phyloP scores from a whole-genome alignment of 148 eudicot species.

The Pouteria glomerata region DNA sequence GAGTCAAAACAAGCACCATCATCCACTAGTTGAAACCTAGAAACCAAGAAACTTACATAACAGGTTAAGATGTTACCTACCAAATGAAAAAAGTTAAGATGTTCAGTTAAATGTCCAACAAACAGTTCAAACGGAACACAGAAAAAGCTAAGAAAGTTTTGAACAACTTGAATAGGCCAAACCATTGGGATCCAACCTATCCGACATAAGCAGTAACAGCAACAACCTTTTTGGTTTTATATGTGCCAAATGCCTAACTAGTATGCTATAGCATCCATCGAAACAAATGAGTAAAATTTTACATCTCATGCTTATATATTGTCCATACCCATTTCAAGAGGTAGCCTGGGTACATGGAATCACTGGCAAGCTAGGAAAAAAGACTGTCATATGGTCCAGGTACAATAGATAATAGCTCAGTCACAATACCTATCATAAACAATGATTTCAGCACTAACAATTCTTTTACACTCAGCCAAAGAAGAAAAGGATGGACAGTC shows the following conservation, averaged over 20 bases:
- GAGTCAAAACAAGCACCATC: not conserved
- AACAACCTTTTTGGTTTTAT: not conserved
- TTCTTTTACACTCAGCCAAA: not conserved
- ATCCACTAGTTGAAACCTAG: not conserved
- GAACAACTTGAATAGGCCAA: not conserved
- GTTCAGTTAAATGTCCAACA: not conserved
- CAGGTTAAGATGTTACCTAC: no score
- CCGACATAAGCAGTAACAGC: not conserved
- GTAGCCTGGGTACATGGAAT: not conserved
- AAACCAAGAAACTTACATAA: not conserved
- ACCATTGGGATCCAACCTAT: not conserved
- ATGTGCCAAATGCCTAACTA: not conserved
- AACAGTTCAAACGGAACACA: not conserved
- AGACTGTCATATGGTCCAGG: not conserved
- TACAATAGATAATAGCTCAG: not conserved
- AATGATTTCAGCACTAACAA: slow-evolving; percentile 1
- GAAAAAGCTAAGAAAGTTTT: not conserved
- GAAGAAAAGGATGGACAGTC: not conserved
- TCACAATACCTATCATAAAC: not conserved
- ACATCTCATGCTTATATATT: not conserved
- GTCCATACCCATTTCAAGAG: not conserved
- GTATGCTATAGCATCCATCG: not conserved
- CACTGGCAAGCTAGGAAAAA: not conserved
- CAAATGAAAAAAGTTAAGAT: not conserved
- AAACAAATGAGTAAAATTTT: not conserved